Percentiles rank a stretch among this genome's conserved stretches.
phyloP scores from a whole-genome alignment of 2,329 filamentous ascomycete species.

The Stachybotrys echinatus region DNA sequence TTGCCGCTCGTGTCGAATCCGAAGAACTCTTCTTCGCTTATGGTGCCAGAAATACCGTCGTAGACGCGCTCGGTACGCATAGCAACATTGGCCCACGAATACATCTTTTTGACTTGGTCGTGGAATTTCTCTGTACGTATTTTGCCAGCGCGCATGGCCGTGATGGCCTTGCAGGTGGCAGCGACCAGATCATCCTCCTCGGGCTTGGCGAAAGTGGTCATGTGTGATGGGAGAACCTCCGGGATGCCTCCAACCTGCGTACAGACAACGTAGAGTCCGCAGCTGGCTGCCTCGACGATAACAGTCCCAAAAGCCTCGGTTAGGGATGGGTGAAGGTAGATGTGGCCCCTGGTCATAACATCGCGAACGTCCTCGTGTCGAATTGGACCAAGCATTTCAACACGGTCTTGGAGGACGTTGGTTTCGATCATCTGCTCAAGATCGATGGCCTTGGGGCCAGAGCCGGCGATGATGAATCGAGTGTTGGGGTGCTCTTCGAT shows the following conservation, averaged over 20 bases:
- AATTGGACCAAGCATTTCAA: conserved; percentile 86
- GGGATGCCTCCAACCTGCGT: conserved; percentile 96
- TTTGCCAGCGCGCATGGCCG: conserved; percentile 75
- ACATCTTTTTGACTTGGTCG: conserved; percentile 97
- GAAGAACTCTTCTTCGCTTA: conserved; percentile 83
- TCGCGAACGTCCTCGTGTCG: conserved; percentile 95
- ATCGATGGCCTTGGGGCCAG: conserved; percentile 94
- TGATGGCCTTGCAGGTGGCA: conserved; percentile 86
- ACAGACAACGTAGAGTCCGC: conserved; percentile 92
- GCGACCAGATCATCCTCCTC: conserved; percentile 92
- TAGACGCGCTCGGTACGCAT: conserved; percentile 92
- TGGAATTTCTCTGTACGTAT: conserved; percentile 93
- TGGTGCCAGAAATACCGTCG: conserved; percentile 82
- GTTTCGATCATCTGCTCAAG: conserved; percentile 97
- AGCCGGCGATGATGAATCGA: conserved; percentile 93
- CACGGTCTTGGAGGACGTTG: conserved; percentile 87
- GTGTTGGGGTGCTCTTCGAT: conserved; percentile 86
- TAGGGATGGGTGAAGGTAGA: conserved; percentile 90
- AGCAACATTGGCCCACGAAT: conserved; percentile 96
- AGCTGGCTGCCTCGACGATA: conserved; percentile 93
- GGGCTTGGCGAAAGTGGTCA: conserved; percentile 96
- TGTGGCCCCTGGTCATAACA: conserved; percentile 95
- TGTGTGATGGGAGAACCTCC: conserved; percentile 89
- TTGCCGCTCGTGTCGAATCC: conserved; percentile 68
- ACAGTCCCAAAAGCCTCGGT: conserved; percentile 98